Percentiles rank a stretch among this genome's conserved stretches.
phyloP scores from a whole-genome alignment of 768 basidiomycete species.

The Goffeauzyma gilvescens region DNA sequence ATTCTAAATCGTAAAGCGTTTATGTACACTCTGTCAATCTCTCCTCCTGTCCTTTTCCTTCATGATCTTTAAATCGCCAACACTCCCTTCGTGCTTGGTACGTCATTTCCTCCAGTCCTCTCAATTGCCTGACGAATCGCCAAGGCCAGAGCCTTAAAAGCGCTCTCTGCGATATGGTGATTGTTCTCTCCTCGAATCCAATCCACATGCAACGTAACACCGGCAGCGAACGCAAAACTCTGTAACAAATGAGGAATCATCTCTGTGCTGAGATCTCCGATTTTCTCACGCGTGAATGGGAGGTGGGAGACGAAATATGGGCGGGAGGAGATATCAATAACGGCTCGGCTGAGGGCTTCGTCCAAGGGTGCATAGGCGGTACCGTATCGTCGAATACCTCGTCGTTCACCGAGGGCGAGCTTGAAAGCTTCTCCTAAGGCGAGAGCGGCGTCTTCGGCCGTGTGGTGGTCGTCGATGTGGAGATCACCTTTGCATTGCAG shows the following conservation, averaged over 20 bases:
- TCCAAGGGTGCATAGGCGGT: conserved; percentile 93
- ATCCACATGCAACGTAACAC: conserved; percentile 83
- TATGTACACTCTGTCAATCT: no score
- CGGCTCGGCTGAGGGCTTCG: conserved; percentile 85
- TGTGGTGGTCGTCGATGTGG: conserved; percentile 97
- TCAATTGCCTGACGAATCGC: conserved; percentile 91
- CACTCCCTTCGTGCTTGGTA: conserved; percentile 94
- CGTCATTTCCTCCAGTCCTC: conserved; percentile 67
- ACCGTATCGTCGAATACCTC: conserved; percentile 85
- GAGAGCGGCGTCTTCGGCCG: conserved; percentile 64
- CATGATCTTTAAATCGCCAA: conserved; percentile 36
- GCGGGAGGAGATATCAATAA: conserved; percentile 94
- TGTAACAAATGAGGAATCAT: conserved; percentile 97
- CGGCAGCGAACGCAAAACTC: conserved; percentile 92
- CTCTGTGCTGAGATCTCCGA: conserved; percentile 53
- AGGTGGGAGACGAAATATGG: conserved; percentile 89
- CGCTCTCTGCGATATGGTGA: conserved; percentile 89
- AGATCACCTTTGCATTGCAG: conserved; percentile 88
- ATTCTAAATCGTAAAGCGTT: no score
- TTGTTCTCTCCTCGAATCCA: conserved; percentile 90
- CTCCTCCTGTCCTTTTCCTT: neutral
- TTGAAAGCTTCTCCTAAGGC: conserved; percentile 57
- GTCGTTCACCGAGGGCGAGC: conserved; percentile 78
- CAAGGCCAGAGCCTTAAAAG: conserved; percentile 91
- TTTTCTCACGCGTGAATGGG: conserved; percentile 33